Conservation (phyloP, 2,329 filamentous ascomycete genomes). For the Clonostachys solani region DNA sequence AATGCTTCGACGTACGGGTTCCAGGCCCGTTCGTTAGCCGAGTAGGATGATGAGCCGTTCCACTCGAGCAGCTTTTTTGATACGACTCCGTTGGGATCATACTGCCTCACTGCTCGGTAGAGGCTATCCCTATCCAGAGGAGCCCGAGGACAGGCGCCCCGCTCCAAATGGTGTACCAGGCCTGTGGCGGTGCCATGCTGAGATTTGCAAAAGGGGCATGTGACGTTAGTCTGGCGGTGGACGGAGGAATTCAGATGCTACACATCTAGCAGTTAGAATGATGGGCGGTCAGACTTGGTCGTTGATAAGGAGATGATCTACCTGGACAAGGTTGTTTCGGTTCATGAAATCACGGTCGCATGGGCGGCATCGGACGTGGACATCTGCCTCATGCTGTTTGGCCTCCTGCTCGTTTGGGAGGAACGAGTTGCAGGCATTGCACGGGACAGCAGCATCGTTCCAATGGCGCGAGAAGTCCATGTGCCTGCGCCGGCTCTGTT, state of each 20-base stretch:
- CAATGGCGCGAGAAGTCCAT: conserved; percentile 1
- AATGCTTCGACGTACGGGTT: conserved; percentile 26
- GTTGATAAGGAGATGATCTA: not conserved
- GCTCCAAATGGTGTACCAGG: conserved; percentile 51
- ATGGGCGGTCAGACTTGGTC: not conserved
- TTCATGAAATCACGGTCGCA: conserved; percentile 2
- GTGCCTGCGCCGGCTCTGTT: not conserved
- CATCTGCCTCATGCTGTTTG: conserved; percentile 2
- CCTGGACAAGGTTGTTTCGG: conserved; percentile 1
- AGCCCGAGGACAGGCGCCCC: conserved; percentile 42
- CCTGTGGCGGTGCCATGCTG: conserved; percentile 46
- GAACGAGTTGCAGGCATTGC: conserved; percentile 1
- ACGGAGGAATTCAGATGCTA: conserved; percentile 51
- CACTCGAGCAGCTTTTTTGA: conserved; percentile 47
- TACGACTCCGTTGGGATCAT: conserved; percentile 43
- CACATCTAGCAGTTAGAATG: not conserved
- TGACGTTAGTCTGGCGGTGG: conserved; percentile 37
- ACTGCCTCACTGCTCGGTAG: conserved; percentile 33
- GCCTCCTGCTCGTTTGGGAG: conserved; percentile 1
- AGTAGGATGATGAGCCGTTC: conserved; percentile 23
- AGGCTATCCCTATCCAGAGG: conserved; percentile 43
- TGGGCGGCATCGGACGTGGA: conserved; percentile 1
- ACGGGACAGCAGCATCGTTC: not conserved
- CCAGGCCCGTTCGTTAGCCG: conserved; percentile 32
- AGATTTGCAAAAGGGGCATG: conserved; percentile 51